phyloP scores from a whole-genome alignment of 1,284 basidiomycete species.

The Trichosporon coremiiforme region DNA sequence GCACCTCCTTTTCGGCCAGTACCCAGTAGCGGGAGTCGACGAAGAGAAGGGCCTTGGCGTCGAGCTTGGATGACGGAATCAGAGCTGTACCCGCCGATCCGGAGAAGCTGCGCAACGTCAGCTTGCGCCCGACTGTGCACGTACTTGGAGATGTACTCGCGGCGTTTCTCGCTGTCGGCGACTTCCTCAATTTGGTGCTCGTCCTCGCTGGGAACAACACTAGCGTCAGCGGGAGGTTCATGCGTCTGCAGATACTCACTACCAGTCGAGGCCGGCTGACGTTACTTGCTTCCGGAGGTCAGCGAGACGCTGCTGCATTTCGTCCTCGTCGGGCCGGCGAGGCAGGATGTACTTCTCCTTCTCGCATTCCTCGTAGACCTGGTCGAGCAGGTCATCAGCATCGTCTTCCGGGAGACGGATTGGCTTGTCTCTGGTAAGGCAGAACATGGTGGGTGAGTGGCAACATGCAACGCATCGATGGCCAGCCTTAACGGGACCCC shows the following conservation, averaged over 20 bases:
- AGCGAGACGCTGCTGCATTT: constrained; percentile 61
- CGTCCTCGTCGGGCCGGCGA: constrained; percentile 32
- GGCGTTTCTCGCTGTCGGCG: constrained; percentile 74
- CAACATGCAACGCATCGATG: background rate
- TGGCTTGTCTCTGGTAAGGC: constrained; percentile 27
- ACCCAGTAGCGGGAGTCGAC: constrained; percentile 89
- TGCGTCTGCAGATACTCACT: constrained; percentile 64
- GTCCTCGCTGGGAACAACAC: constrained; percentile 78
- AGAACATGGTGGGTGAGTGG: constrained; percentile 27
- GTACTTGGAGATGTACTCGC: constrained; percentile 79
- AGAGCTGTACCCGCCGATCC: constrained; percentile 84
- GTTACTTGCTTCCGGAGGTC: constrained; percentile 70
- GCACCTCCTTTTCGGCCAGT: constrained; percentile 76
- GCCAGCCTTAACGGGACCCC: background rate
- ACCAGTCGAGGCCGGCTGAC: constrained; percentile 77
- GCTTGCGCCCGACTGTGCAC: constrained; percentile 45
- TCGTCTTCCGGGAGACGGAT: constrained; percentile 26
- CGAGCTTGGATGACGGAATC: constrained; percentile 67
- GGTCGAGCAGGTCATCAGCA: constrained; percentile 26
- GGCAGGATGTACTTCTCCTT: constrained; percentile 27
- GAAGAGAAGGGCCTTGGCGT: constrained; percentile 61
- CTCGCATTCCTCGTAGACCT: constrained; percentile 22
- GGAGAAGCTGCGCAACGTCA: constrained; percentile 65
- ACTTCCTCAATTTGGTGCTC: constrained; percentile 87
- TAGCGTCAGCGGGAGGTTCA: constrained; percentile 42